These are phyloP conservation scores for Orbilia javanica DNA, from an alignment of 2,329 filamentous ascomycete genomes.

Conservation along the genomic window DNA sequence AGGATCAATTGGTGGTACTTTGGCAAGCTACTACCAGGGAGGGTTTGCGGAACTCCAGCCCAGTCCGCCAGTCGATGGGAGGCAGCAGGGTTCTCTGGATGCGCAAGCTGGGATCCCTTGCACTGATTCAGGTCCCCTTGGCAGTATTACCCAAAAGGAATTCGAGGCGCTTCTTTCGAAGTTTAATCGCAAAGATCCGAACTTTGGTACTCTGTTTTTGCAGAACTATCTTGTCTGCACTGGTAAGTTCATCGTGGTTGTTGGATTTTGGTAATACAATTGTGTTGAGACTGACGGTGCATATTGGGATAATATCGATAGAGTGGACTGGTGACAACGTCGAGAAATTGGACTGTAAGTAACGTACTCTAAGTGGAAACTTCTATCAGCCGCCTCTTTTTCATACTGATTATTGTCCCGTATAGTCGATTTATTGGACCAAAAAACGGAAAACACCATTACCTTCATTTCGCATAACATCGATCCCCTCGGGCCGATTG, in stretches of 20 bases:
- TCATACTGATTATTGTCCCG: not conserved
- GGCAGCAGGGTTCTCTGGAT: slow-evolving; percentile 36
- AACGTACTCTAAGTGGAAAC: not conserved
- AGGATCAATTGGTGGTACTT: not conserved
- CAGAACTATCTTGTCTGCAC: slow-evolving; percentile 47
- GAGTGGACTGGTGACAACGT: slow-evolving; percentile 49
- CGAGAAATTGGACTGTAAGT: slow-evolving; percentile 49
- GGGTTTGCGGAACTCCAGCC: not conserved
- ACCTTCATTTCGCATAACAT: slow-evolving; percentile 46
- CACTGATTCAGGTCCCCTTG: slow-evolving; percentile 46
- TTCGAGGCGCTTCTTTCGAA: slow-evolving; percentile 38
- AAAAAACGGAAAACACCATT: slow-evolving; percentile 40
- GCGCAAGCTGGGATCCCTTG: slow-evolving; percentile 38
- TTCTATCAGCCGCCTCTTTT: no score
- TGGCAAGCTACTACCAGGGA: slow-evolving; percentile 16
- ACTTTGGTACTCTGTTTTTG: slow-evolving; percentile 47
- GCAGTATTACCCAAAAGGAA: slow-evolving; percentile 32
- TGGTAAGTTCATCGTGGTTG: slow-evolving; percentile 30
- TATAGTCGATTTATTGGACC: slow-evolving; percentile 31
- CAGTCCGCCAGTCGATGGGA: slow-evolving; percentile 39
- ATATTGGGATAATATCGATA: slow-evolving; percentile 15
- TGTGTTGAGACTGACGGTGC: slow-evolving; percentile 38
- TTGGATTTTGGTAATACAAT: slow-evolving; percentile 17
- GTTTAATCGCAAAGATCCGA: slow-evolving; percentile 44
- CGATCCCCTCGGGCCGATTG: slow-evolving; percentile 38